phyloP scores from a whole-genome alignment of 2,329 filamentous ascomycete species.

The Venturia nashicola region DNA sequence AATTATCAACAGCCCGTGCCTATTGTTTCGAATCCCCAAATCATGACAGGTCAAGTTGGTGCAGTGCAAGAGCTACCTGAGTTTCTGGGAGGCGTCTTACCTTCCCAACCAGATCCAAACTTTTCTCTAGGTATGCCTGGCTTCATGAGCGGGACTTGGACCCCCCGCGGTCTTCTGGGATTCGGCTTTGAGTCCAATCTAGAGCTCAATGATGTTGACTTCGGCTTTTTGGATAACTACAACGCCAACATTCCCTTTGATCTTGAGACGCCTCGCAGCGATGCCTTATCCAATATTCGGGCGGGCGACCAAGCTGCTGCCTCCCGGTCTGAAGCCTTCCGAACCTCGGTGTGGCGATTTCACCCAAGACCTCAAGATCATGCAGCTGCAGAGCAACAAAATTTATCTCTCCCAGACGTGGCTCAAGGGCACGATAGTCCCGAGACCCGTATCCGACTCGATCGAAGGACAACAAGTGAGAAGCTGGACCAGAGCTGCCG shows the following conservation, averaged over 20 bases:
- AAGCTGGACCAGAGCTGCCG: conserved; percentile 28
- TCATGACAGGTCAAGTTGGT: background rate
- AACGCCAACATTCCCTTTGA: conserved; percentile 32
- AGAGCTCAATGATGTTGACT: conserved; percentile 32
- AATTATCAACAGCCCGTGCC: background rate
- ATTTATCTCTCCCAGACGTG: conserved; percentile 25
- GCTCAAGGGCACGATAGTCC: conserved; percentile 20
- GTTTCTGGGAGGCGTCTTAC: conserved; percentile 16
- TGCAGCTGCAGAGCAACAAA: conserved; percentile 19
- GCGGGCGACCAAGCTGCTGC: conserved; percentile 12
- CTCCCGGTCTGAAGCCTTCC: conserved; percentile 19
- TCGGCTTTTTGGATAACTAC: conserved; percentile 32
- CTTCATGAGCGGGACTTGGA: conserved; percentile 25
- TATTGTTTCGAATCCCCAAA: background rate
- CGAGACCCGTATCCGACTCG: conserved; percentile 19
- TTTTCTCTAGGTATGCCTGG: conserved; percentile 15
- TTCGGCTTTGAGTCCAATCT: conserved; percentile 33
- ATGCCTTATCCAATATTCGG: conserved; percentile 11
- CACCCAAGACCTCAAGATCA: conserved; percentile 22
- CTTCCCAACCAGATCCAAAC: background rate
- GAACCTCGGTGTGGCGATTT: conserved; percentile 34
- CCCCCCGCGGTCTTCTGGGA: conserved; percentile 32
- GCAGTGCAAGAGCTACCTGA: background rate
- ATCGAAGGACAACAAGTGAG: conserved; percentile 29
- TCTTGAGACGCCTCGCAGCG: conserved; percentile 12